phyloP scores from a whole-genome alignment of 441 rosid genomes.

The Populus hybrid region DNA sequence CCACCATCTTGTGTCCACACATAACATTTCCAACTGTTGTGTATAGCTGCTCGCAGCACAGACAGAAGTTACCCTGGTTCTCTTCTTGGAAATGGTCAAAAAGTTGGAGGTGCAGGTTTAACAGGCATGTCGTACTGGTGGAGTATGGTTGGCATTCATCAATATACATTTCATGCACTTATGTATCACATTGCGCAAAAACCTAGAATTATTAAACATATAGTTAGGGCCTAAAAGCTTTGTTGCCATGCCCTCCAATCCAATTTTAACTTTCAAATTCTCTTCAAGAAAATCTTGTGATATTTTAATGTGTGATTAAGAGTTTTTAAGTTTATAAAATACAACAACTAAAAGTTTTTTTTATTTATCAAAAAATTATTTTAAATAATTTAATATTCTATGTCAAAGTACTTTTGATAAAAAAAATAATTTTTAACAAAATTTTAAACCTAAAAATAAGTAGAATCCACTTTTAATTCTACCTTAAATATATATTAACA shows the following conservation, averaged over 20 bases:
- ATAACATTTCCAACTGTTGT: constrained; percentile 32
- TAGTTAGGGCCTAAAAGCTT: constrained; percentile 10
- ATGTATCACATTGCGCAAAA: neutral
- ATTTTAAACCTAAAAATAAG: too few relatives aligned
- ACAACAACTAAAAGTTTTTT: too few relatives aligned
- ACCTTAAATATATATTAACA: too few relatives aligned
- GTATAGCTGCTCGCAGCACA: constrained; percentile 68
- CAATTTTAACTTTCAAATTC: neutral
- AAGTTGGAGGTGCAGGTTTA: constrained; percentile 76
- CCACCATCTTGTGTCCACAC: too few relatives aligned
- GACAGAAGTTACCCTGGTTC: constrained; percentile 66
- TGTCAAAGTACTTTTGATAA: neutral
- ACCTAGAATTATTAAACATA: too few relatives aligned
- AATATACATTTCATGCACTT: neutral
- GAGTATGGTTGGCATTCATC: neutral
- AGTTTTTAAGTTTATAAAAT: too few relatives aligned
- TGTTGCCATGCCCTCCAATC: constrained; percentile 39
- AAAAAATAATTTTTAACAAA: neutral
- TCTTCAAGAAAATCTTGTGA: too few relatives aligned
- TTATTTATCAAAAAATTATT: too few relatives aligned
- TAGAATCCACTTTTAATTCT: too few relatives aligned
- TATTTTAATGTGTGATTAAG: too few relatives aligned
- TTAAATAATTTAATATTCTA: too few relatives aligned
- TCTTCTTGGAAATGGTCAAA: constrained; percentile 71
- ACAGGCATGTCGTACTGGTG: constrained; percentile 42